Evolutionary conservation across 2,329 filamentous ascomycete genomes (phyloP), one percentile per base, ranked within the genome.

Genomic region (Westerdykella sp.): DNA sequence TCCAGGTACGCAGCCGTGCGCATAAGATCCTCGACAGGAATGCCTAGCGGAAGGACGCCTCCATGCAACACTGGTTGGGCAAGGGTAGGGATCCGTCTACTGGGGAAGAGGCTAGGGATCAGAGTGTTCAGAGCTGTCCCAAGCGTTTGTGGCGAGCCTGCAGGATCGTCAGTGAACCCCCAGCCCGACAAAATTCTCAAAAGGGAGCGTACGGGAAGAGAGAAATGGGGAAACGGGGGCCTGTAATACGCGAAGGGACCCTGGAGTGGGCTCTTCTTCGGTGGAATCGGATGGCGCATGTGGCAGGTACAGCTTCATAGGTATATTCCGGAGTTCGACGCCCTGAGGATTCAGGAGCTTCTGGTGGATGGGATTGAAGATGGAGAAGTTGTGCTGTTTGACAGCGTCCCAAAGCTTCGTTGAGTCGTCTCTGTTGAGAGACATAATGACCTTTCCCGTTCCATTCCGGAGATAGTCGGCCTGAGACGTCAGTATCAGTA

Each of bases 401-500:
- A 95, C 86, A 9, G 86, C 78, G 51, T 83, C 78, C 88, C 90
- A 96, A 28, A 96, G 74, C 25, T 84, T 79, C 6, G 83, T 87
- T 12, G 87, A 93, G 63, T 95, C 83, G 37, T 86, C 81, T 63
- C 89, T 90, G 47, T 84, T 88, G 58, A 96, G 73, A 42, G 82
- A 84, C 87, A 95, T 95, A 59, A 95, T 90, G 47, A 85, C 84
- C 63, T 91, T 89, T 13, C 87, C 88, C 42, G 85, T 93, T 36
- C 89, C 88, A 54, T 93, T 91, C 40, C 90, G 80, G 40, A 95
- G 73, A 54, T 89, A 95, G 67, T 95, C 89, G 23, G 90, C 89
- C 75, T 80, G 44, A 40, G 5, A 14, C 14, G 16, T 35, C 32
- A 35, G 32, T 9, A 16, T 18, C 7, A 35, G 32, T 9, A 16